Conservation (phyloP, 495 filamentous ascomycete species). For the Endocarpon pusillum region DNA sequence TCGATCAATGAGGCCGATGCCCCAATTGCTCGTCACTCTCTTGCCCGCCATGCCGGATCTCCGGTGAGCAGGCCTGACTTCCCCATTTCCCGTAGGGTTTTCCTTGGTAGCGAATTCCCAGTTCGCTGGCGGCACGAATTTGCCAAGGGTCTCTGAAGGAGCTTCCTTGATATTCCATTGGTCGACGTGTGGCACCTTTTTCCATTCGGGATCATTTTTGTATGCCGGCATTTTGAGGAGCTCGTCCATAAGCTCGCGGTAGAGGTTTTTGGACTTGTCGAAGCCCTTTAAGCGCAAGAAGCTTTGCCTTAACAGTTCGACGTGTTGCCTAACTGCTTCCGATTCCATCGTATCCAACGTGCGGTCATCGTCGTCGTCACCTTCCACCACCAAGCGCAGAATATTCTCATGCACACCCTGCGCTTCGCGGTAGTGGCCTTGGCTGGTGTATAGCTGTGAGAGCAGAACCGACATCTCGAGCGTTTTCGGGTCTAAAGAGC, state of each 20-base stretch:
- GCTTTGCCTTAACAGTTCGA: slow-evolving; percentile 36
- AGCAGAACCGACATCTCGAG: slow-evolving; percentile 39
- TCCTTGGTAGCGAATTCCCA: slow-evolving; percentile 3
- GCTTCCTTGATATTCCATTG: slow-evolving; percentile 4
- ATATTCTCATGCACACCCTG: slow-evolving; percentile 37
- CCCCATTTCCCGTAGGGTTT: too few relatives aligned
- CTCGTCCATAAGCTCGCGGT: slow-evolving; percentile 1
- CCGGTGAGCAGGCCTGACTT: too few relatives aligned
- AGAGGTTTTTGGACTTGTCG: too few relatives aligned
- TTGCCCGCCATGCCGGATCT: slow-evolving; percentile 2
- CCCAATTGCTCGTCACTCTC: slow-evolving; percentile 8
- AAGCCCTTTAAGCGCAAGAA: too few relatives aligned
- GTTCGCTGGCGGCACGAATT: slow-evolving; percentile 2
- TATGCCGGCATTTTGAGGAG: slow-evolving; percentile 4
- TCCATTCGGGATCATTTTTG: slow-evolving; percentile 1
- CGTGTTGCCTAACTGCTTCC: slow-evolving; percentile 25
- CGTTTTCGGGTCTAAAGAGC: slow-evolving; percentile 34
- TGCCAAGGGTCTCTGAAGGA: slow-evolving; percentile 3
- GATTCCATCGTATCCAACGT: slow-evolving; percentile 17
- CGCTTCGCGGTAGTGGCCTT: slow-evolving; percentile 31
- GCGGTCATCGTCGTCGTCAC: slow-evolving; percentile 23
- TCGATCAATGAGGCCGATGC: background rate
- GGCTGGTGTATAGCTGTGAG: slow-evolving; percentile 33
- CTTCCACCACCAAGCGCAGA: slow-evolving; percentile 28
- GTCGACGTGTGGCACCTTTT: slow-evolving; percentile 2